Evolutionary conservation across 305 asterid genomes (phyloP).

Genomic region (Andrographis paniculata): DNA sequence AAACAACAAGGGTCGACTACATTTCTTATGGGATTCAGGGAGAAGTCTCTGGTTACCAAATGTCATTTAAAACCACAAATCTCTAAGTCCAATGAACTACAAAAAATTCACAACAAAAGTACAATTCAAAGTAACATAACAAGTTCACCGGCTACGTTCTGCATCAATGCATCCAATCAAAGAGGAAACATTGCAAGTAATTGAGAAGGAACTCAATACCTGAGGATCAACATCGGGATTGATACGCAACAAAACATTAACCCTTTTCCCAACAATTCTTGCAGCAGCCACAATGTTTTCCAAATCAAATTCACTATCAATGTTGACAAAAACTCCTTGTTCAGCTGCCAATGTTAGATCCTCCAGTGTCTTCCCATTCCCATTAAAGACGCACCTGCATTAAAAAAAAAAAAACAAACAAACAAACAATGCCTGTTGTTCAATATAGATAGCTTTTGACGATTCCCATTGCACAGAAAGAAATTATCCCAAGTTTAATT

Average conservation of each 20-base stretch:
- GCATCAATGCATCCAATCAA: too few species aligned
- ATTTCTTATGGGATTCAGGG: too few species aligned
- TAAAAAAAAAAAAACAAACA: constrained; percentile 1
- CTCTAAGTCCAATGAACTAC: background rate
- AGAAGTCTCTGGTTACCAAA: too few species aligned
- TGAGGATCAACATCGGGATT: constrained; percentile 98
- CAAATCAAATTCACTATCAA: constrained; percentile 90
- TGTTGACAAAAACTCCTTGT: constrained; percentile 80
- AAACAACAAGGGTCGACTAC: too few species aligned
- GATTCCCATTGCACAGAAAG: background rate
- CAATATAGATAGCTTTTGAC: too few species aligned
- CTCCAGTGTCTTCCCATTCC: constrained; percentile 82
- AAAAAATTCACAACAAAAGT: background rate
- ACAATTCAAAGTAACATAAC: too few species aligned
- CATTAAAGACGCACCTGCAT: constrained; percentile 83
- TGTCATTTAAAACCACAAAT: background rate
- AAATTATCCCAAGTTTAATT: background rate
- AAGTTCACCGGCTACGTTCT: too few species aligned
- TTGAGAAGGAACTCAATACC: constrained; percentile 30
- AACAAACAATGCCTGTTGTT: background rate
- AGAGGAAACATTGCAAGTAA: background rate
- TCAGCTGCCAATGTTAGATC: constrained; percentile 87
- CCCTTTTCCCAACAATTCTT: constrained; percentile 70
- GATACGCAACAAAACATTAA: constrained; percentile 78
- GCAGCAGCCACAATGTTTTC: constrained; percentile 82